Evolutionary conservation across 2,329 filamentous ascomycete species (phyloP).

Genomic region (Colletotrichum somersetense): DNA sequence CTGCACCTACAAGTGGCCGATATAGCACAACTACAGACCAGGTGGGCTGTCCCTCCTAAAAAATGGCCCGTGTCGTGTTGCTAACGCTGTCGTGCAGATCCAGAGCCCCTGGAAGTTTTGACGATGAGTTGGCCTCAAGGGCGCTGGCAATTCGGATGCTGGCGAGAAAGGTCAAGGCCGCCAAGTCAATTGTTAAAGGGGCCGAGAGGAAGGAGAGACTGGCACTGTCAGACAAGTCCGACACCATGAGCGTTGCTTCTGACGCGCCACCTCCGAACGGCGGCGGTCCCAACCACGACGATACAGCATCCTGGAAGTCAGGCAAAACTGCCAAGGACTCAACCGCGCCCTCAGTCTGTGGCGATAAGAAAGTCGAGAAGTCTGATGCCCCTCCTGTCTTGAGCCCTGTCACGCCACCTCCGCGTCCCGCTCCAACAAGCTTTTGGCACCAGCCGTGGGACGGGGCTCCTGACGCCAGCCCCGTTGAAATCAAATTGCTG

Average conservation of each 20-base stretch:
- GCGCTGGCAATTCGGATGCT: conserved; percentile 30
- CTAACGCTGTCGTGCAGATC: neutral
- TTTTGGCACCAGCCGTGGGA: neutral
- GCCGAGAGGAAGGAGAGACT: conserved; percentile 20
- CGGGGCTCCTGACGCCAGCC: neutral
- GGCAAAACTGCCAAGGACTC: conserved; percentile 28
- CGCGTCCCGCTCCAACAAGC: conserved; percentile 1
- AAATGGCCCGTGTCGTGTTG: neutral
- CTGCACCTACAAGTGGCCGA: conserved; percentile 32
- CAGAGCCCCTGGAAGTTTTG: conserved; percentile 31
- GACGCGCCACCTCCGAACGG: neutral
- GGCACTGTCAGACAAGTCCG: conserved; percentile 13
- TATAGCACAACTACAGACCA: conserved; percentile 22
- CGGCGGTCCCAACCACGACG: conserved; percentile 6
- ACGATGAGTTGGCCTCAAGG: conserved; percentile 34
- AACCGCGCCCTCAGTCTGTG: conserved; percentile 6
- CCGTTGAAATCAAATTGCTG: conserved; percentile 28
- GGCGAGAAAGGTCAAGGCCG: neutral
- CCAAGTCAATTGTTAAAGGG: conserved; percentile 4
- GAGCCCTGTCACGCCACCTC: neutral
- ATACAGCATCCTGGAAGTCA: conserved; percentile 32
- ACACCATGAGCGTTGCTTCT: conserved; percentile 24
- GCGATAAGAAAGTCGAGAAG: conserved; percentile 12
- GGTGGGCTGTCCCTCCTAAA: neutral
- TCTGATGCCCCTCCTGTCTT: neutral